Evolutionary conservation across 2,329 filamentous ascomycete species (phyloP), one percentile per base, ranked within the genome.

Genomic region (Fusarium foetens): DNA sequence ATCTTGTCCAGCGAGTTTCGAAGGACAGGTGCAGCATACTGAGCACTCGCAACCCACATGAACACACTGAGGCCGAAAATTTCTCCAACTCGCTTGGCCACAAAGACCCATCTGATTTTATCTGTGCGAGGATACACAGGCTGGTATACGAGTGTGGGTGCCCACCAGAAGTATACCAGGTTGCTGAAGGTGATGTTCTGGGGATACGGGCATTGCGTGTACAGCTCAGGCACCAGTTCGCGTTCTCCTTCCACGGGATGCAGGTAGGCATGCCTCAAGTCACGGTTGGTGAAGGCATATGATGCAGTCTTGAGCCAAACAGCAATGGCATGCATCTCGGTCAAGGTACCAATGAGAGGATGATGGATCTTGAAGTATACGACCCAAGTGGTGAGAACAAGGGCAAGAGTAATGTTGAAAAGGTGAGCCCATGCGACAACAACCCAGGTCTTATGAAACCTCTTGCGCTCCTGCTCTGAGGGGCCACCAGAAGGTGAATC

Each of bases 261-360:
- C 27, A 98, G 87, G 79, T 94, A 94, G 23, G 95, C 94, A 79
- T 97, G 94, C 43, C 96, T 93, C 38, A 99, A 89, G 80, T 99
- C 96, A 72, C 96, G 91, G 81, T 99, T 99, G 31, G 96, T 98
- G 77, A 98, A 93, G 29, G 95, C 96, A 79, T 98, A 99, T 0
- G 95, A 98, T 72, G 94, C 93, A 36, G 93, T 95, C 85, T 99
- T 99, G 77, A 99, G 88, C 92, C 95, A 98, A 55, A 98, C 95
- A 61, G 98, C 93, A 77, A 98, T 91, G 71, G 95, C 94, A 80
- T 99, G 96, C 68, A 97, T 83, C 82, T 98, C 93, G 71, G 93
- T 94, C 53, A 97, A 84, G 1, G 94, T 97, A 45, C 96, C 96
- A 75, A 99, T 97, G 23, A 97, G 88, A 0, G 96, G 96, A 81